Percentiles rank a stretch among this genome's conserved stretches.
phyloP scores from a whole-genome alignment of 2,329 filamentous ascomycete genomes.

The Acrocalymma vagum region DNA sequence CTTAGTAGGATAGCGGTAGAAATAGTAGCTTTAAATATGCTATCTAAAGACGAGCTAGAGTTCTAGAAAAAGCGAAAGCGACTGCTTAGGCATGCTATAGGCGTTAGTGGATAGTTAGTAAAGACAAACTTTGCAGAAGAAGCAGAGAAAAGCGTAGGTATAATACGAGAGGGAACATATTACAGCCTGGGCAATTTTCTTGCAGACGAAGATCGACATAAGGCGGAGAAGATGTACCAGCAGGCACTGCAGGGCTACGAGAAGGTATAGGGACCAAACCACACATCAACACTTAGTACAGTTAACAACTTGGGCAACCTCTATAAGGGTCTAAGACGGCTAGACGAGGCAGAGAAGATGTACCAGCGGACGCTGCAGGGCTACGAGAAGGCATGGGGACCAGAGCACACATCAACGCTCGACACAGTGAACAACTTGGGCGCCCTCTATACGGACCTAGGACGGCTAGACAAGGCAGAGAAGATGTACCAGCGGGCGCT shows the following conservation, averaged over 20 bases:
- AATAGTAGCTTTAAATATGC: constrained; percentile 16
- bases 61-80: constrained; percentile 18
- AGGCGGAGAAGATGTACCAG: not conserved
- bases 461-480: constrained; percentile 21
- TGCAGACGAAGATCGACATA: constrained; percentile 14
- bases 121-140: too few species aligned
- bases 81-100: constrained; percentile 13
- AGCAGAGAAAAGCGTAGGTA: too few species aligned
- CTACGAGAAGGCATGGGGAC: constrained; percentile 17
- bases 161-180: too few species aligned
- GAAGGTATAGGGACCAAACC: constrained; percentile 6
- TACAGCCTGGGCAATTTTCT: constrained; percentile 7
- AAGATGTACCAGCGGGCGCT: constrained; percentile 24
- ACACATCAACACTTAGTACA: constrained; percentile 12
- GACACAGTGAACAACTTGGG: too few species aligned
- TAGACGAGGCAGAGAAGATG: too few species aligned
- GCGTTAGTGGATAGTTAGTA: constrained; percentile 13
- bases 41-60: constrained; percentile 7
- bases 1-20: constrained; percentile 15
- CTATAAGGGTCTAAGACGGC: constrained; percentile 10
- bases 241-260: not conserved
- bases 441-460: constrained; percentile 15
- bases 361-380: constrained; percentile 21
- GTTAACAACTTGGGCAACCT: constrained; percentile 7
- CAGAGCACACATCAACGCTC: too few species aligned